A percentile compares a stretch with the other conserved stretches of the same genome.
These are phyloP conservation scores for Fonsecaea monophora DNA, from an alignment of 2,329 filamentous ascomycete genomes.

Conservation along the genomic window DNA sequence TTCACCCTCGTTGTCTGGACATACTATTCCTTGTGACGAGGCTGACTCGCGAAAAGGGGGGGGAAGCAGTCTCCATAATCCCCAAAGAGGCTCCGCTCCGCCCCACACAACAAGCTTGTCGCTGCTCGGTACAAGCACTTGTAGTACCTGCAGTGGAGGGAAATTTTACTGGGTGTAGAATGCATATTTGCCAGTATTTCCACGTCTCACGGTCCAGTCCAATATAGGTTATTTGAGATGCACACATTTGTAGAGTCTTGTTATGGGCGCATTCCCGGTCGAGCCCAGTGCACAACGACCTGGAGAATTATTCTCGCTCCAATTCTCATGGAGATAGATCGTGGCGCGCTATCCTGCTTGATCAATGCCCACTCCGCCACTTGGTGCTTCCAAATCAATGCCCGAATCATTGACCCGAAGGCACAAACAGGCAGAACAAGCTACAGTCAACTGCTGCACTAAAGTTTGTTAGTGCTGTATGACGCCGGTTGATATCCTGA, in stretches of 20 bases:
- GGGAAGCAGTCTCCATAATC: too few species aligned
- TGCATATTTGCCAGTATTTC: not conserved
- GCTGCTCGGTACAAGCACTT: too few species aligned
- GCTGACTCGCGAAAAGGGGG: too few species aligned
- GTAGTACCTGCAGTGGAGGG: too few species aligned
- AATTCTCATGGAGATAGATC: not conserved
- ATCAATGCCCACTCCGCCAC: not conserved
- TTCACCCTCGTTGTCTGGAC: too few species aligned
- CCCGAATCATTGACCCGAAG: not conserved
- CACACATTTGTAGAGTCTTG: not conserved
- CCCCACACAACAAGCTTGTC: too few species aligned
- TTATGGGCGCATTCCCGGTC: not conserved
- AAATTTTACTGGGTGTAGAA: too few species aligned
- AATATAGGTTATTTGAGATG: not conserved
- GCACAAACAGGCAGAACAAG: not conserved
- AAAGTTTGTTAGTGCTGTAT: not conserved
- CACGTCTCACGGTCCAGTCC: not conserved
- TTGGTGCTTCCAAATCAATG: not conserved
- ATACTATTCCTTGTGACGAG: too few species aligned
- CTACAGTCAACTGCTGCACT: not conserved
- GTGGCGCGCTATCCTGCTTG: not conserved
- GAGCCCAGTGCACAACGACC: not conserved
- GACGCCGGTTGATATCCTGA: constrained; percentile 6
- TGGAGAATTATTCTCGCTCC: not conserved
- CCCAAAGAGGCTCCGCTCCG: too few species aligned